These are phyloP conservation scores for Plasmodium gaboni DNA, from an alignment of 169 alveolate genomes.

Conservation along the genomic window DNA sequence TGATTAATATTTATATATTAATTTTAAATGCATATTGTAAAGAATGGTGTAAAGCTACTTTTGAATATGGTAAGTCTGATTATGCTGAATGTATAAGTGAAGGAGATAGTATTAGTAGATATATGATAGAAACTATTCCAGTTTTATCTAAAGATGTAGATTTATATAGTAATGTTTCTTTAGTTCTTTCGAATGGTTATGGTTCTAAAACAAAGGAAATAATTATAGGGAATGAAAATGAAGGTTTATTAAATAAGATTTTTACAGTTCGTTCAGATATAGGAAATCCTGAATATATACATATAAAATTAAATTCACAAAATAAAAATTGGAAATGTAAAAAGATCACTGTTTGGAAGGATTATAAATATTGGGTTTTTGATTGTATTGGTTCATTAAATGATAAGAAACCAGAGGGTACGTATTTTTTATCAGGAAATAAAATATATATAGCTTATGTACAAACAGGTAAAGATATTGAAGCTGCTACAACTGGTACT, in stretches of 20 bases:
- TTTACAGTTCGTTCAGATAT: conserved; percentile 72
- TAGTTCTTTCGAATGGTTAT: conserved; percentile 79
- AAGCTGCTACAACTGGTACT: conserved; percentile 88
- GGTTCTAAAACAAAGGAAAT: conserved; percentile 89
- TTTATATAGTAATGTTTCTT: conserved; percentile 83
- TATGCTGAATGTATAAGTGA: conserved; percentile 92
- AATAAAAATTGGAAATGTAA: conserved; percentile 92
- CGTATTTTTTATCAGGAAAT: conserved; percentile 74
- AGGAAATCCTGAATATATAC: conserved; percentile 71
- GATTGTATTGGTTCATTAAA: conserved; percentile 87
- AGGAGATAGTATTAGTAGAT: conserved; percentile 87
- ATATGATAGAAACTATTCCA: conserved; percentile 89
- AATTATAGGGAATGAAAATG: conserved; percentile 84
- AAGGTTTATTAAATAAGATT: conserved; percentile 83
- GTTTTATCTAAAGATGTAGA: conserved; percentile 84
- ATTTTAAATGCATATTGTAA: conserved; percentile 40
- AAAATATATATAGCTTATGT: conserved; percentile 83
- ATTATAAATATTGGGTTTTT: conserved; percentile 91
- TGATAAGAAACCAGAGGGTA: conserved; percentile 78
- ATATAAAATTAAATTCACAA: conserved; percentile 83
- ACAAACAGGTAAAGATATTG: conserved; percentile 86
- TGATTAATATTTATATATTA: conserved; percentile 7
- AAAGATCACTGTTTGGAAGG: conserved; percentile 89
- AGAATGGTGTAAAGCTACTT: conserved; percentile 92
- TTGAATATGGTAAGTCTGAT: conserved; percentile 88